These are phyloP conservation scores for Myxozyma vanderwaltii DNA, from an alignment of 805 yeast species.

Conservation along the genomic window DNA sequence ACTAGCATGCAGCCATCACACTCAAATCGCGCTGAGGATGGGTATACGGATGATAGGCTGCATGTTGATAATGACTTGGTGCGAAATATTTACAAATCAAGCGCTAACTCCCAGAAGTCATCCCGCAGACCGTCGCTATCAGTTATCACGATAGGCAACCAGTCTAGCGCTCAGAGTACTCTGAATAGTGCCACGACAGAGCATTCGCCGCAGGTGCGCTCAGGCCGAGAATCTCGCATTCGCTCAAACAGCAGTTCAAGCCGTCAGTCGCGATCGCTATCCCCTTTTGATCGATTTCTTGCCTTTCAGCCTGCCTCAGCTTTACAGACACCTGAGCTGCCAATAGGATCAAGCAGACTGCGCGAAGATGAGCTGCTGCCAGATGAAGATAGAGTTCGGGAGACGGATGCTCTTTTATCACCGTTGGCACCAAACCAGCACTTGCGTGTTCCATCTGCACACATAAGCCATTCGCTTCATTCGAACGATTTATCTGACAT, in stretches of 20 bases:
- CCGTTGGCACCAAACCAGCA: constrained; percentile 5
- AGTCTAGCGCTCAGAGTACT: not conserved
- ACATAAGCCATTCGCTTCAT: not conserved
- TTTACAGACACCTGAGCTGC: not conserved
- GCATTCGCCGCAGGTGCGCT: not conserved
- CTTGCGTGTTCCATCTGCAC: constrained; percentile 2
- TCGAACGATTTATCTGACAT: constrained; percentile 10
- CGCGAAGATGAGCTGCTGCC: constrained; percentile 15
- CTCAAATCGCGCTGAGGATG: too few species aligned
- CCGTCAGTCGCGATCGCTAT: constrained; percentile 23
- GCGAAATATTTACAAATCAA: too few species aligned
- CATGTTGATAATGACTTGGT: too few species aligned
- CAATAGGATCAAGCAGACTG: constrained; percentile 9
- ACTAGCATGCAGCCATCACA: too few species aligned
- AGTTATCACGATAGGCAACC: not conserved
- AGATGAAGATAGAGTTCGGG: constrained; percentile 2
- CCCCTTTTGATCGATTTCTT: constrained; percentile 29
- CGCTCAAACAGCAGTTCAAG: constrained; percentile 1
- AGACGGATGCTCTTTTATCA: constrained; percentile 3
- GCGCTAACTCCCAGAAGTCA: not conserved
- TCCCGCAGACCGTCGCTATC: constrained; percentile 3
- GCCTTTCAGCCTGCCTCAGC: constrained; percentile 24
- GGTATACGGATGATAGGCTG: too few species aligned
- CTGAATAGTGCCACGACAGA: not conserved
- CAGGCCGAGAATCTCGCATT: not conserved